Base-by-base conservation (phyloP, 495 filamentous ascomycete species). In the Talaromyces borbonicus region DNA sequence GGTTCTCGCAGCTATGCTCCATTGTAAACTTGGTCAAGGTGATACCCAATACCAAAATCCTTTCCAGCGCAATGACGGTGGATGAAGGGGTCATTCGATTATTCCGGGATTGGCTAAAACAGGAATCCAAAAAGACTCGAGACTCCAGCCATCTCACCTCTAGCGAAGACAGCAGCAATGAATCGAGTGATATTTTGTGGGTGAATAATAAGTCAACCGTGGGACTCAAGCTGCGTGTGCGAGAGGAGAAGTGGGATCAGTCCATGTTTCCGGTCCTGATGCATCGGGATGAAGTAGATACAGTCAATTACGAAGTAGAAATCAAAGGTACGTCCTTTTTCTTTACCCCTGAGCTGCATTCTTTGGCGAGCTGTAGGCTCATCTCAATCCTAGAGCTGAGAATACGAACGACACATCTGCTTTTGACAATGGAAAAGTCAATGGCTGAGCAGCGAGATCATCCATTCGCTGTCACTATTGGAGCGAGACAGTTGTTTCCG, bases 1-100 rank as follows among this genome's bases (percentile, higher is more conserved):
- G 78, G 22, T 87, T 88, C 57, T 77, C 80, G 0, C 84, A 90
- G 55, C 68, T 88, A 12, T 81, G 77, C 53, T 72, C 80, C 7
- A 58, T 73, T n/a, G 74, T 74, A 18, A 84, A 80, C 57, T 58
- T 90, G 16, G 84, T 85, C 31, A 81, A 80, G 56, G 55, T 79
- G 8, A 74, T 80, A 16, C 77, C 79, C 5, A 71, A 71, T 8
- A 53, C 65, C 49, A 49, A 78, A 71, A 29, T 57, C 77, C 14
- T 85, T 50, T 56, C 74, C 32, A 77, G 74, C 53, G 74, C 77
- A 39, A 69, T 79, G 40, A 79, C 74, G 33, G 58, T 88, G 14
- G 67, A 72, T 41, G 80, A 88, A 43, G 77, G 76, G 8, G 63
- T 84, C 15, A 61, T 83, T 27, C 71, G 85, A 8, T 63, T 88